Base-by-base conservation (phyloP, 2,329 filamentous ascomycete genomes). In the Fusarium circinatum region DNA sequence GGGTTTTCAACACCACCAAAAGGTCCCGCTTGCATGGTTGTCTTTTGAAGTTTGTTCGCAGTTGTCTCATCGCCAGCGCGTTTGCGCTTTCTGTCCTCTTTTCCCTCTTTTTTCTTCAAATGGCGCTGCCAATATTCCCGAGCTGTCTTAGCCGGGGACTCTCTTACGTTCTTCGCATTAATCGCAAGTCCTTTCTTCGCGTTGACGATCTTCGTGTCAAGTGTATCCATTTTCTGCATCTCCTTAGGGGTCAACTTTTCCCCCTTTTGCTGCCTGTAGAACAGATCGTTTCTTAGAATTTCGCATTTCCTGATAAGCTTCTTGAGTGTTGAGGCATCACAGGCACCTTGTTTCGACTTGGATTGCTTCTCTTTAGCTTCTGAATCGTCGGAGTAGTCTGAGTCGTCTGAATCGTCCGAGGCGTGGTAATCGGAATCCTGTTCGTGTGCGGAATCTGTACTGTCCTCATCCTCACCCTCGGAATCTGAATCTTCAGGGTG, bases 11-110 rank as follows among this genome's bases (percentile, higher is more conserved):
- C 44, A 7, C 48, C 48, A 17, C 26, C 20, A n/a, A n/a, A 48
- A 49, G 44, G 4, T 13, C 13, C 26, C 1, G 26, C 15, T 42
- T 42, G 32, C 6, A 12, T 15, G 4, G 6, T 5, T 10, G 38
- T 65, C 12, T 59, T 73, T 12, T 34, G 65, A 3, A 20, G 14
- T 28, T 61, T 71, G 8, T 54, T 64, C 2, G 55, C 1, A 5
- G 2, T 22, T 28, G 41, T 26, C 3, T 17, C 26, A 8, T 52
- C 45, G 0, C 38, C 45, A 0, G 28, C 47, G 3, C 15, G 28
- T 38, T 65, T 73, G 8, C 71, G 47, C 22, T 75, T 73, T 17
- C 17, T 55, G 1, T 55, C 54, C 20, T 54, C 55, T 2, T 54
- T 15, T 41, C 36, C 28, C 10, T 12, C 18, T 4, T 42, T 1